Base-by-base conservation (phyloP, 352 stramenopile species). In the Globisporangium uncinulatum region DNA sequence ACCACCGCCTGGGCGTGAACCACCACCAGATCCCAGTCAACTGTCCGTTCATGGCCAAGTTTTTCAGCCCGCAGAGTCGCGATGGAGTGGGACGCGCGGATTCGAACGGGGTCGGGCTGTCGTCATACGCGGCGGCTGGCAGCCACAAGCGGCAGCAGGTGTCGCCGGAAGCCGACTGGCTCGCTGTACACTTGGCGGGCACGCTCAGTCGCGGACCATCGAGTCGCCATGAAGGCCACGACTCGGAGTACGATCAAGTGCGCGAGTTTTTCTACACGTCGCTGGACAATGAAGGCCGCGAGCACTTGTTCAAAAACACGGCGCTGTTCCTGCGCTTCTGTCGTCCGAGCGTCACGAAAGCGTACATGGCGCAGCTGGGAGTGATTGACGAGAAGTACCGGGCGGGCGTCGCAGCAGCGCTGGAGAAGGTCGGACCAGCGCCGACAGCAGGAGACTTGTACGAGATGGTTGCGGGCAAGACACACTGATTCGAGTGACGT, bases 1-100 rank as follows among this genome's bases (percentile, higher is more conserved):
- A 81, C 52, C 80, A 97, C 71, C 84, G 89, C 57, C 69, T 97
- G 36, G 89, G 89, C 9, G 55, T 62, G n/a, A 96, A 97, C 69
- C 96, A 97, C 66, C 76, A 96, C 51, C 72, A 89, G 65, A 89
- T 97, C 37, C 89, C 89, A 0, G 85, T 97, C 43, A 97, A 97
- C 67, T 70, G 73, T 13, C 87, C 87, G 31, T 66, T 93, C n/a
- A 80, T 85, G 53, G 31, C 86, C 87, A 1, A 95, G 92, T 60
- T 96, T 96, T 63, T 97, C 94, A 69, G 87, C 87, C 2, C 96
- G 96, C 63, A 94, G 74, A 61, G 83, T 82, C 60, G 80, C 74
- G 24, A 74, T 37, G 65, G 65, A 4, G 19, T 62, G 4, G 51
- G 34, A n/a, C 65, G 65, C n/a, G 54, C 61, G 6, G 65, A 71